Evolutionary conservation across 1,284 basidiomycete species (phyloP), one percentile per base, ranked within the genome.

Genomic region (Tilletia setariae): DNA sequence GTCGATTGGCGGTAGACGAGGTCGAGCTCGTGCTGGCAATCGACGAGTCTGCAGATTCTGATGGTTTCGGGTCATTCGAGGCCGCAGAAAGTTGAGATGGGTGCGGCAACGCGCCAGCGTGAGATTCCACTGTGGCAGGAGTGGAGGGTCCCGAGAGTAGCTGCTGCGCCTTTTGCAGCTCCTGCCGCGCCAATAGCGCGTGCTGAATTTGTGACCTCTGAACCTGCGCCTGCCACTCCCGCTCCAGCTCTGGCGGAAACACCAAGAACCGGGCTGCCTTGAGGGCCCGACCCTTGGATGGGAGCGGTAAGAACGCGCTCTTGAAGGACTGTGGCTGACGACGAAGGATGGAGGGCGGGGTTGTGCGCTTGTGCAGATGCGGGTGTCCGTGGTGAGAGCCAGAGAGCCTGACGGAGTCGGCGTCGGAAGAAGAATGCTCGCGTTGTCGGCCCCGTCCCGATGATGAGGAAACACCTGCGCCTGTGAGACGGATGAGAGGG

Each of bases 331-430:
- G 74, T 2, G 71, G 72, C 15, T 73, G 68, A 15, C 68, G 74
- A 42, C 72, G 76, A 53, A 79, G 72, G 66, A 79, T 79, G n/a
- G 78, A 75, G 0, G 72, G 73, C 15, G 56, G 56, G 3, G 56
- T 61, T 7, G 56, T n/a, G 11, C 56, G 56, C n/a, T 61, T 61
- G 56, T 32, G 21, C 3, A 23, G 19, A 23, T 49, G 19, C 19
- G 16, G 4, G 46, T 49, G 46, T 6, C 19, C 21, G 46, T 11
- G 56, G 28, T 32, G 30, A 19, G 56, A 16, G 25, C 15, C 30
- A 35, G 28, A 40, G 32, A 19, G 32, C 28, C 28, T 19, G 8
- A 40, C 56, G 2, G 51, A 53, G 13, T 53, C 51, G 23, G 51
- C 28, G 23, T 53, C 51, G 6, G 51, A 53, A 15, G 51, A 53